Evolutionary conservation across 2,329 filamentous ascomycete genomes (phyloP).

Genomic region (Monilinia fructicola): DNA sequence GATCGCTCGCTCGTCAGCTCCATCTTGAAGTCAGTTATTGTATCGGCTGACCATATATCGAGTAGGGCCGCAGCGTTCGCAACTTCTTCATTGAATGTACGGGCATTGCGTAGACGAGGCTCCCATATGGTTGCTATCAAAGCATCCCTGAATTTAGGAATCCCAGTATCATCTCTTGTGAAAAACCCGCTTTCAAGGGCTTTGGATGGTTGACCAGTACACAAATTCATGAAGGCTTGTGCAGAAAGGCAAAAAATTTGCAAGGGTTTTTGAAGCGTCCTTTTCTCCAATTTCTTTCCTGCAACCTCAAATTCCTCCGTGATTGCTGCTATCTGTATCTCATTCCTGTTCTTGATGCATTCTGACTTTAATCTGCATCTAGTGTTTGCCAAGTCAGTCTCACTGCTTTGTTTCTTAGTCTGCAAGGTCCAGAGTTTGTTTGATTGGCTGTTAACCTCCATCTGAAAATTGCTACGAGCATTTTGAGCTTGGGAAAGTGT

Average conservation of each 20-base stretch:
- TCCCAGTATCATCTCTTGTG: constrained; percentile 20
- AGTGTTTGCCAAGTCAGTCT: not conserved
- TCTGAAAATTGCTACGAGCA: not conserved
- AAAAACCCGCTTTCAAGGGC: constrained; percentile 23
- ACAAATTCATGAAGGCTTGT: too few relatives aligned
- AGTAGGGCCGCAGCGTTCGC: constrained; percentile 19
- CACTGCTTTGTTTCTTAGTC: not conserved
- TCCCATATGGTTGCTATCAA: constrained; percentile 26
- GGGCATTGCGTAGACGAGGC: constrained; percentile 20
- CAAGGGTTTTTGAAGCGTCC: constrained; percentile 10
- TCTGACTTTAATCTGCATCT: constrained; percentile 9
- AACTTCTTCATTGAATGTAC: constrained; percentile 27
- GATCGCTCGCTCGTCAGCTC: not conserved
- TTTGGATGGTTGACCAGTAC: too few relatives aligned
- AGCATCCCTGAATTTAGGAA: constrained; percentile 26
- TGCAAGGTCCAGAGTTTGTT: not conserved
- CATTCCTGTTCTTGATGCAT: constrained; percentile 28
- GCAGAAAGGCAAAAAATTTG: constrained; percentile 28
- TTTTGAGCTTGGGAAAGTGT: not conserved
- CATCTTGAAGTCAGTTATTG: constrained; percentile 26
- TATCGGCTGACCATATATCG: constrained; percentile 25
- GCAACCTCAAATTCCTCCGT: constrained; percentile 24
- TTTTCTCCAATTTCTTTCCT: constrained; percentile 23
- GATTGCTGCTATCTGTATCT: constrained; percentile 12
- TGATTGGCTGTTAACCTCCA: too few relatives aligned